Base-by-base conservation (phyloP, 495 filamentous ascomycete genomes). In the Sporormia fimetaria region DNA sequence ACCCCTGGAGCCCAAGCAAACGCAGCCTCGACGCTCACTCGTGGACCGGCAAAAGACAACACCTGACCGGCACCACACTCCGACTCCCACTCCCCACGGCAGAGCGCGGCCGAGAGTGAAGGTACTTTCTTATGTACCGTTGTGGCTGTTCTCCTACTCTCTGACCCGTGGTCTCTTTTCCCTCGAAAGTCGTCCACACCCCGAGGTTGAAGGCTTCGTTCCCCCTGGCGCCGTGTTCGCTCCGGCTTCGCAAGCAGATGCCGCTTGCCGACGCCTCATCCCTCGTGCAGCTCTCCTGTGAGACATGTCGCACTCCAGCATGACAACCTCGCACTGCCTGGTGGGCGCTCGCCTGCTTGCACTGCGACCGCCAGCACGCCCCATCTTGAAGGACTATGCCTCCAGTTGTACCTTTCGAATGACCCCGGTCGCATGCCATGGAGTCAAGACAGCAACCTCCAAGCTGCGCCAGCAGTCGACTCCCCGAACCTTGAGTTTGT, bases 241-340 rank as follows among this genome's bases (percentile, higher is more conserved):
- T 22, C 37, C 9, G 20, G 7, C 7, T 3, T 32, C 3, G 36
- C 29, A 34, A 43, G 47, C 41, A 52, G 49, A 52, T 51, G 47
- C 47, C 40, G 46, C 40, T 40, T 33, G 21, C 21, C 46, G 22
- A n/a, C 18, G 4, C 33, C 20, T 27, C 16, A 31, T 42, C 34
- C 28, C 12, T 31, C 40, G 20, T 41, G 35, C 10, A n/a, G n/a
- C n/a, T 25, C 34, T 33, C 20, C 29, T 45, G 26, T 30, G 34
- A 40, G 47, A 35, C 41, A 38, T 35, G 22, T 29, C 20, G 17
- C 18, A 9, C 23, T 25, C 38, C 38, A 47, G 21, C 27, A 47
- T 52, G 49, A 52, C 38, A 33, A 29, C 49, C 37, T 15, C 48
- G 1, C 27, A 27, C 49, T 34, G 38, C 33, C 41, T 45, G 40